Evolutionary conservation across 1,284 basidiomycete species (phyloP).

Genomic region (Xerocomus cyaneibrunnescens): DNA sequence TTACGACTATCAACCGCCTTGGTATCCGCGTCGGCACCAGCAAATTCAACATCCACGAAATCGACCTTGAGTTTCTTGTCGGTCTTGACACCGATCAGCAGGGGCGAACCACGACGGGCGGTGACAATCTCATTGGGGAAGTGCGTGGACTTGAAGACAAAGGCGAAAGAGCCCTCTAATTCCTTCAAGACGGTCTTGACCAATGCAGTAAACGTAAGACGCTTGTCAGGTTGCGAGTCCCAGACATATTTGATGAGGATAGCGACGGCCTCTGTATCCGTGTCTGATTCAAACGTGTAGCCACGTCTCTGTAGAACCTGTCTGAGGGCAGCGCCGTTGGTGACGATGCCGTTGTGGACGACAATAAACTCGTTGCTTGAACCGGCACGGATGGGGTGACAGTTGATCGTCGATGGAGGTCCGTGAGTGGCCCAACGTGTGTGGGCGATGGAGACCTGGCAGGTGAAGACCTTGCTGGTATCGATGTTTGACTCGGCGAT

Average conservation of each 20-base stretch:
- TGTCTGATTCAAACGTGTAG: conserved; percentile 94
- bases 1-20: conserved; percentile 57
- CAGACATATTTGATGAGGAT: conserved; percentile 97
- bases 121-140: conserved; percentile 97
- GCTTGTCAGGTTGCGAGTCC: conserved; percentile 90
- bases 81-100: conserved; percentile 98
- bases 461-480: conserved; percentile 79
- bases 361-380: conserved; percentile 83
- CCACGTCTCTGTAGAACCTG: conserved; percentile 96
- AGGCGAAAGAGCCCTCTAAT: conserved; percentile 99
- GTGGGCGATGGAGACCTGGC: conserved; percentile 97
- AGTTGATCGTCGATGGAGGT: conserved; percentile 84
- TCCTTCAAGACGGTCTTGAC: conserved; percentile 98
- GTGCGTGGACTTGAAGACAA: conserved; percentile 98
- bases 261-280: conserved; percentile 97
- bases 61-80: conserved; percentile 99
- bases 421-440: conserved; percentile 99
- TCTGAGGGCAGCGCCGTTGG: conserved; percentile 88
- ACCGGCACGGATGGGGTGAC: conserved; percentile 95
- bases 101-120: conserved; percentile 94
- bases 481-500: conserved; percentile 80
- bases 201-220: conserved; percentile 87
- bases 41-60: conserved; percentile 98
- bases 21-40: conserved; percentile 67
- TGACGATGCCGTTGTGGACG: conserved; percentile 99